A percentile compares a stretch with the other conserved stretches of the same genome.
These are phyloP conservation scores for Coemansia sp. DNA, from an alignment of 192 early-diverging fungal species.

Conservation along the genomic window DNA sequence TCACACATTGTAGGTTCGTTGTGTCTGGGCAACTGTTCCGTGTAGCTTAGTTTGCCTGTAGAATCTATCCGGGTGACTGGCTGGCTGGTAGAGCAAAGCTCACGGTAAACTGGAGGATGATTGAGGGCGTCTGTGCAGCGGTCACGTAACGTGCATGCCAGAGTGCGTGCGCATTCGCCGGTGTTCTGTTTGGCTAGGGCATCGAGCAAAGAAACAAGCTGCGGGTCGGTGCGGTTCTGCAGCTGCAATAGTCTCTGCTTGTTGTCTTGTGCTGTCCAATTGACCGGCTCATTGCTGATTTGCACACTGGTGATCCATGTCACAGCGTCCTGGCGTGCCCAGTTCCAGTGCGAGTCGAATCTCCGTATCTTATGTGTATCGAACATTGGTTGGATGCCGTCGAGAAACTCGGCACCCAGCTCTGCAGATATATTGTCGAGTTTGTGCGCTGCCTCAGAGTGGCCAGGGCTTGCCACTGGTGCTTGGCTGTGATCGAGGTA, in stretches of 20 bases:
- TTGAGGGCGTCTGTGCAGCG: constrained; percentile 77
- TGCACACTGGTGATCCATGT: constrained; percentile 72
- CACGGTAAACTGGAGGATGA: constrained; percentile 75
- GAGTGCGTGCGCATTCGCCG: neutral
- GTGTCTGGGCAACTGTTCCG: constrained; percentile 66
- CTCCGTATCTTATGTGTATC: constrained; percentile 76
- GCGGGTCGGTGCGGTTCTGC: constrained; percentile 68
- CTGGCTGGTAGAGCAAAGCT: constrained; percentile 75
- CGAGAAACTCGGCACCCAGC: constrained; percentile 82
- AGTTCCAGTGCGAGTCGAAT: constrained; percentile 97
- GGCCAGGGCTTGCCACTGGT: neutral
- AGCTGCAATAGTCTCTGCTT: constrained; percentile 40
- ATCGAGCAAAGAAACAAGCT: constrained; percentile 52
- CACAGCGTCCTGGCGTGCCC: constrained; percentile 61
- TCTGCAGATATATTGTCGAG: constrained; percentile 79
- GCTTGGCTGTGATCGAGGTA: constrained; percentile 56
- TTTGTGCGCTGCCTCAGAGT: constrained; percentile 57
- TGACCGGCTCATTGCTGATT: constrained; percentile 70
- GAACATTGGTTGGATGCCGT: constrained; percentile 83
- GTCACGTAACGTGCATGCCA: constrained; percentile 59
- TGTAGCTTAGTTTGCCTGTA: constrained; percentile 72
- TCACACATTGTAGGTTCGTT: constrained; percentile 76
- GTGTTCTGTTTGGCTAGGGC: neutral
- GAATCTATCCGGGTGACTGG: constrained; percentile 73
- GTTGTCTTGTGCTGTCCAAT: constrained; percentile 58